phyloP scores from a whole-genome alignment of 2,329 filamentous ascomycete genomes.

The Fusarium subglutinans region DNA sequence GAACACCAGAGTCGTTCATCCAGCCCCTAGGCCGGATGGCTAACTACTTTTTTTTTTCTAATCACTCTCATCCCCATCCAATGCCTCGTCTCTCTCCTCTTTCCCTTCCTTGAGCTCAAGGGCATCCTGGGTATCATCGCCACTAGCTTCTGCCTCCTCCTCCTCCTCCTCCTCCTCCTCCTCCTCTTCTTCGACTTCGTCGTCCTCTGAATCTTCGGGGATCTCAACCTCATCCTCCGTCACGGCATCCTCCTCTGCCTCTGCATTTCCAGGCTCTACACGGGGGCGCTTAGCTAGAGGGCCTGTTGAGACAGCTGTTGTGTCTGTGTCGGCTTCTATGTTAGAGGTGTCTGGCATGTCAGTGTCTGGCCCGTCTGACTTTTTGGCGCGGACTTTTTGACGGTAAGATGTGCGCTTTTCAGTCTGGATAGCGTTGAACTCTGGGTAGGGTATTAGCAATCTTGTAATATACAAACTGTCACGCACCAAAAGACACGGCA shows the following conservation, averaged over 20 bases:
- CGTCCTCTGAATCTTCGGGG: conserved; percentile 59
- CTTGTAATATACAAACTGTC: not conserved
- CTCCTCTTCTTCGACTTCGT: conserved; percentile 56
- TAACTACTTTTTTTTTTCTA: conserved; percentile 39
- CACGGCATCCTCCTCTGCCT: conserved; percentile 50
- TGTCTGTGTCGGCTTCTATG: conserved; percentile 44
- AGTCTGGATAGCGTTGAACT: conserved; percentile 77
- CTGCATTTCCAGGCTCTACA: conserved; percentile 52
- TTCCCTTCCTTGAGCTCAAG: conserved; percentile 59
- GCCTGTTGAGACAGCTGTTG: conserved; percentile 46
- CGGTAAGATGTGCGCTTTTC: conserved; percentile 79
- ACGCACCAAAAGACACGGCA: not conserved
- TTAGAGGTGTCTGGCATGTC: conserved; percentile 50
- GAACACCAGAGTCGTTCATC: not conserved
- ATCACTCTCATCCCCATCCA: conserved; percentile 70
- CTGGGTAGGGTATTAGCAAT: conserved; percentile 48
- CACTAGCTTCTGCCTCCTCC: conserved; percentile 57
- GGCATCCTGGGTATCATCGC: conserved; percentile 63
- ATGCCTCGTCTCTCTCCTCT: conserved; percentile 66
- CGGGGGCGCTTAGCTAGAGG: conserved; percentile 57
- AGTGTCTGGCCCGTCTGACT: conserved; percentile 52
- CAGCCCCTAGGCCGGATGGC: not conserved
- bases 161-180: conserved; percentile 38
- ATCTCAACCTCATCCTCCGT: conserved; percentile 56
- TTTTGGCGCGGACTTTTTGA: conserved; percentile 74